A percentile compares a stretch with the other conserved stretches of the same genome.
These are phyloP conservation scores for Colletotrichum coccodes DNA, from an alignment of 2,329 filamentous ascomycete genomes.

Conservation along the genomic window DNA sequence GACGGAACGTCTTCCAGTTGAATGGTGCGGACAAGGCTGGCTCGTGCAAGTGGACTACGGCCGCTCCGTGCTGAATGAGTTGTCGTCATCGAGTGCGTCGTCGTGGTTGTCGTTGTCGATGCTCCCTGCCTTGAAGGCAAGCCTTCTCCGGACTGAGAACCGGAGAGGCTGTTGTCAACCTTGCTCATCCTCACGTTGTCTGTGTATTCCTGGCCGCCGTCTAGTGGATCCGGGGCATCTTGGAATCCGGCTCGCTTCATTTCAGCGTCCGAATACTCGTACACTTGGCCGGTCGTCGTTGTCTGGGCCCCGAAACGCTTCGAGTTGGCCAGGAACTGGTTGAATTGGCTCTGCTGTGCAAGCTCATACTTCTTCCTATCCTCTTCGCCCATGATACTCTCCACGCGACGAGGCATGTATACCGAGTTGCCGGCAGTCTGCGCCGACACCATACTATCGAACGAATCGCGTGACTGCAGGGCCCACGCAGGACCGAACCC, in stretches of 20 bases:
- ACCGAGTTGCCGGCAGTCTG: slow-evolving; percentile 68
- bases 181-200: slow-evolving; percentile 36
- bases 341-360: slow-evolving; percentile 66
- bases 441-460: slow-evolving; percentile 72
- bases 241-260: slow-evolving; percentile 34
- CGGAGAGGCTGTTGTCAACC: slow-evolving; percentile 34
- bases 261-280: slow-evolving; percentile 59
- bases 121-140: slow-evolving; percentile 39
- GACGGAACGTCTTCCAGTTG: slow-evolving; percentile 42
- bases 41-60: slow-evolving; percentile 50
- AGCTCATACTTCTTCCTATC: slow-evolving; percentile 79
- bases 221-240: slow-evolving; percentile 5
- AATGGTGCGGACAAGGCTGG: slow-evolving; percentile 44
- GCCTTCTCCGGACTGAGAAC: slow-evolving; percentile 34
- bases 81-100: slow-evolving; percentile 19
- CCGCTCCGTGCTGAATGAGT: slow-evolving; percentile 38
- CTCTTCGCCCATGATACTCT: slow-evolving; percentile 82
- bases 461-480: slow-evolving; percentile 67
- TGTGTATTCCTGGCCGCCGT: slow-evolving; percentile 23
- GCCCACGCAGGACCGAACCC: slow-evolving; percentile 24
- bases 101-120: not conserved
- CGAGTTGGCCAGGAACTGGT: slow-evolving; percentile 35
- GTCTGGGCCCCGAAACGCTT: slow-evolving; percentile 23
- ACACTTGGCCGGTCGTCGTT: slow-evolving; percentile 55
- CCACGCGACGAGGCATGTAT: slow-evolving; percentile 74